Conservation (phyloP, 257 asterid species). For the Echites panduratus region DNA sequence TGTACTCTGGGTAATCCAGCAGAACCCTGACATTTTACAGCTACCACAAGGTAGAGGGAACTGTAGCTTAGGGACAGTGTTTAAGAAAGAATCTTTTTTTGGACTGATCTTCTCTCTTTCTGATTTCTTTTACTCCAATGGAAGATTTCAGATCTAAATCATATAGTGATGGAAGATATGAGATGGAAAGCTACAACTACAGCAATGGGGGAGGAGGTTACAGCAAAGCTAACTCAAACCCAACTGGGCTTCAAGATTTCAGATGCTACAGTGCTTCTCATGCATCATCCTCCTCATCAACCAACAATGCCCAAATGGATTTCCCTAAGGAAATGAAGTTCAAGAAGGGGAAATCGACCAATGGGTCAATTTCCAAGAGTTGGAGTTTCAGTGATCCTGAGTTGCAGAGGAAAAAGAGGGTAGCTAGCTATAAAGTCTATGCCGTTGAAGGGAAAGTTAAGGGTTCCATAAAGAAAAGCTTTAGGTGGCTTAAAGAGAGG, state of each 20-base stretch:
- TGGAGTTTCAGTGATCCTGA: conserved; percentile 70
- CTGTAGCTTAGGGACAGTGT: not conserved
- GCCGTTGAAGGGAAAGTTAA: conserved; percentile 70
- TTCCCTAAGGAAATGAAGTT: conserved; percentile 47
- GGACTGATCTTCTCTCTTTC: too few relatives aligned
- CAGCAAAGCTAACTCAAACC: conserved; percentile 26
- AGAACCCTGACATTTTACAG: not conserved
- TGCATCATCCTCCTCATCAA: conserved; percentile 37
- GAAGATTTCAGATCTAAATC: conserved; percentile 53
- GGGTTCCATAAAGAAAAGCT: conserved; percentile 65
- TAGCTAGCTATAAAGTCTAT: conserved; percentile 71
- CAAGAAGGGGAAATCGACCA: conserved; percentile 65
- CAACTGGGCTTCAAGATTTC: conserved; percentile 56
- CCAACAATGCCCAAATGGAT: conserved; percentile 32
- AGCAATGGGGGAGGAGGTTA: conserved; percentile 7
- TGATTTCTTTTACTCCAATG: conserved; percentile 17
- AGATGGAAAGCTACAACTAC: conserved; percentile 25
- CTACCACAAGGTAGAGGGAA: not conserved
- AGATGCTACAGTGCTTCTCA: conserved; percentile 68
- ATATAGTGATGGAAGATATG: conserved; percentile 27
- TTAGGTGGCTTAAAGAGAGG: conserved; percentile 64
- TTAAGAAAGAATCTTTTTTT: not conserved
- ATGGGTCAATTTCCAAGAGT: conserved; percentile 36
- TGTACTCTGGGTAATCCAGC: not conserved
- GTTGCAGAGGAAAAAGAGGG: conserved; percentile 79